phyloP scores from a whole-genome alignment of 1,284 basidiomycete species.

The Amylostereum areolatum region DNA sequence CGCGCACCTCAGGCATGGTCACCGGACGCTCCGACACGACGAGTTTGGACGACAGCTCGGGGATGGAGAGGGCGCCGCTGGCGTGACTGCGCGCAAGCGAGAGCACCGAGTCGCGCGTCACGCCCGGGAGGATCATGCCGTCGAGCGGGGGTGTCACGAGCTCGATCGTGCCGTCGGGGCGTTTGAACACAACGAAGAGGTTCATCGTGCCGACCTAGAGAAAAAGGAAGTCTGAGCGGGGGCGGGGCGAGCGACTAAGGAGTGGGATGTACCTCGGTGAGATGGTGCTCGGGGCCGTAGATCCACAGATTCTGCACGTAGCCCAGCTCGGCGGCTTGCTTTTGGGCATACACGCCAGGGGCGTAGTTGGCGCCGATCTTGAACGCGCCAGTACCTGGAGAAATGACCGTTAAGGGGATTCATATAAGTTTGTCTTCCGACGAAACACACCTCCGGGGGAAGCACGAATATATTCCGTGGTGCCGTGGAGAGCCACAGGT shows the following conservation, averaged over 20 bases:
- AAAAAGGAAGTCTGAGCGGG: background rate
- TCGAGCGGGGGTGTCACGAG: conserved; percentile 90
- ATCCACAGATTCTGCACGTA: conserved; percentile 97
- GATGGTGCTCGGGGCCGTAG: conserved; percentile 78
- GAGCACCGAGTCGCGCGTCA: conserved; percentile 92
- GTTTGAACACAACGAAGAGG: conserved; percentile 82
- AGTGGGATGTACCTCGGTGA: conserved; percentile 59
- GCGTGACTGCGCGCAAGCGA: conserved; percentile 75
- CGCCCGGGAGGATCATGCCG: conserved; percentile 94
- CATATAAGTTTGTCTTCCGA: background rate
- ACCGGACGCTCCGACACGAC: conserved; percentile 80
- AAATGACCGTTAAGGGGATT: background rate
- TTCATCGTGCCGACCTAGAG: conserved; percentile 91
- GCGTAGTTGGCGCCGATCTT: conserved; percentile 94
- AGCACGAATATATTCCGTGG: conserved; percentile 87
- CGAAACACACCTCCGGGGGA: conserved; percentile 71
- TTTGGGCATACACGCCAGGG: conserved; percentile 85
- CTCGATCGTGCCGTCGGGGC: conserved; percentile 70
- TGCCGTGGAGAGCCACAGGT: conserved; percentile 89
- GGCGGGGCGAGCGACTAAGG: background rate
- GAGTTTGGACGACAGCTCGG: conserved; percentile 63
- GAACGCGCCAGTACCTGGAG: conserved; percentile 76
- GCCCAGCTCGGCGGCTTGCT: conserved; percentile 75
- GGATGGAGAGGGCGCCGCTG: conserved; percentile 49
- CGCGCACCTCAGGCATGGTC: conserved; percentile 84